These are phyloP conservation scores for Amylocystis lapponica DNA, from an alignment of 768 basidiomycete species.

Conservation along the genomic window DNA sequence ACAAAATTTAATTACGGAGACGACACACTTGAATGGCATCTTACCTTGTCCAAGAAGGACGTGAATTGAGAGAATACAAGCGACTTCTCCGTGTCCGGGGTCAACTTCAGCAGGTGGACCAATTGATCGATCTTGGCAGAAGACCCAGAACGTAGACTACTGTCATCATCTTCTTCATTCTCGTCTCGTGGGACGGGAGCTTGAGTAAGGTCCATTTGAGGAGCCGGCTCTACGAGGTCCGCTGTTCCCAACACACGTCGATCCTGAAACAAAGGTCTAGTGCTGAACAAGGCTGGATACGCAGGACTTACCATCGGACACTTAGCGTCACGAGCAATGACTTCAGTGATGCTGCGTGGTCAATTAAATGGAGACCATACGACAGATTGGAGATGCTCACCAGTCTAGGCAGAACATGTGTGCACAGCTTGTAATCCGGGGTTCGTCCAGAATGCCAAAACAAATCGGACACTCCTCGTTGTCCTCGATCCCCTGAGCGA, in stretches of 20 bases:
- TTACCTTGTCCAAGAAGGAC: constrained; percentile 73
- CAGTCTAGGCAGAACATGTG: constrained; percentile 72
- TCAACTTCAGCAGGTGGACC: constrained; percentile 63
- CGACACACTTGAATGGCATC: not conserved
- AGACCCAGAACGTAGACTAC: constrained; percentile 43
- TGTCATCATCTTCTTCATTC: constrained; percentile 35
- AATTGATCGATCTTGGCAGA: constrained; percentile 88
- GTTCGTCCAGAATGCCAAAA: constrained; percentile 51
- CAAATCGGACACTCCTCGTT: constrained; percentile 82
- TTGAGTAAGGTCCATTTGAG: constrained; percentile 68
- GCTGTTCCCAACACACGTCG: constrained; percentile 51
- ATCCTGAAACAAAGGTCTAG: constrained; percentile 41
- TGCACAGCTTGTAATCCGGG: constrained; percentile 67
- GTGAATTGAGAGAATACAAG: constrained; percentile 91
- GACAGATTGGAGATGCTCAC: constrained; percentile 30
- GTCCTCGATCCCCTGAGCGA: constrained; percentile 70
- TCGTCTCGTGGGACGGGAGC: constrained; percentile 34
- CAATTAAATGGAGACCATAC: too few relatives aligned
- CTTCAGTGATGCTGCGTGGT: constrained; percentile 69
- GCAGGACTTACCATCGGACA: constrained; percentile 68
- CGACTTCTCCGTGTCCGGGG: constrained; percentile 67
- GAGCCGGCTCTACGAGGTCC: constrained; percentile 57
- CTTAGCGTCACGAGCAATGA: constrained; percentile 62
- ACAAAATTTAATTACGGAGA: not conserved
- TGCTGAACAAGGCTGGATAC: not conserved